phyloP scores from a whole-genome alignment of 306 rosid genomes.

The Lathyrus aphaca region DNA sequence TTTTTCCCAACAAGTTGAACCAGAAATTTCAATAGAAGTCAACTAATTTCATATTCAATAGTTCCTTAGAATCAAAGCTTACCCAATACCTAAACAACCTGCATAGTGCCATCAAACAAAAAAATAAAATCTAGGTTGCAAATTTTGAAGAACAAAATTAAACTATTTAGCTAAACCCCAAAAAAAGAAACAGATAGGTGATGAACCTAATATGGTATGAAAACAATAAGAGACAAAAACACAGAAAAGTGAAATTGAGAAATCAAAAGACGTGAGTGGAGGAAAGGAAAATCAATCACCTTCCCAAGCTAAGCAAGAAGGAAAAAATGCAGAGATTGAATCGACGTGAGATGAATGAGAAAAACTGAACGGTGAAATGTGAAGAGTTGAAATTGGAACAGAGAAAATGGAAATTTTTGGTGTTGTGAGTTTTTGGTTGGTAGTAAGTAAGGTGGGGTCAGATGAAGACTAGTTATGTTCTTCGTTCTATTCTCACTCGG shows the following conservation, averaged over 20 bases:
- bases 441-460: constrained; percentile 10
- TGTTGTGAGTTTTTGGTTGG: background rate
- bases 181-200: background rate
- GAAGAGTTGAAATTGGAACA: constrained; percentile 19
- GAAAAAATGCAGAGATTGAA: too few species aligned
- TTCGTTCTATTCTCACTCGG: background rate
- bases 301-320: background rate
- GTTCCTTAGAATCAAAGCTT: constrained; percentile 16
- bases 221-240: too few species aligned
- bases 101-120: constrained; percentile 6
- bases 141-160: constrained; percentile 17
- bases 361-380: constrained; percentile 3
- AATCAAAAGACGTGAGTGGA: constrained; percentile 2
- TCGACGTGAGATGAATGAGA: too few species aligned
- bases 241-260: too few species aligned
- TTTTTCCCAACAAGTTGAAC: background rate
- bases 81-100: background rate
- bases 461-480: background rate
- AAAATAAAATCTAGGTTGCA: constrained; percentile 1
- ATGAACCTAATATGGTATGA: background rate
- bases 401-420: background rate
- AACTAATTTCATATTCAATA: constrained; percentile 7
- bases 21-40: constrained; percentile 44
- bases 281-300: background rate
- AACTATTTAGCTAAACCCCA: background rate